Evolutionary conservation across 257 asterid species (phyloP), one percentile per base, ranked within the genome.

Genomic region (Gentiana straminea): DNA sequence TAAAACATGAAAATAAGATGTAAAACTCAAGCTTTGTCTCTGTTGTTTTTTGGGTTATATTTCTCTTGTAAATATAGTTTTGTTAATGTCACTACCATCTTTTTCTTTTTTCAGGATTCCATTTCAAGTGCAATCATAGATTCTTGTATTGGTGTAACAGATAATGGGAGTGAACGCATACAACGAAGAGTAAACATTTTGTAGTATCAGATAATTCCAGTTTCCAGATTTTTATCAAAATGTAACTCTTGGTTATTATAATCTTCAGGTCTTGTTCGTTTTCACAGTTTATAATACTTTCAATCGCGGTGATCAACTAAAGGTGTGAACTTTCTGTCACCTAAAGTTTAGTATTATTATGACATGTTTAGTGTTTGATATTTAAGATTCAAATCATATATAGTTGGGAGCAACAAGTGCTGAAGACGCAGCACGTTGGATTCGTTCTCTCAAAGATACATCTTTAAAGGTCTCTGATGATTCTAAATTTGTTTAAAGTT

Each of bases 331-430:
- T 62, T 68, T 64, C 39, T 58, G 63, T 35, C 59, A 68, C 53
- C 13, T 35, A 13, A 57, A n/a, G 44, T 73, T 63, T 49, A 9
- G 56, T 65, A 55, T 50, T 48, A 35, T 51, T 61, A 63, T 39
- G 63, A 13, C 53, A 3, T 33, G 15, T 41, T 3, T 5, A 12
- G 35, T 36, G 50, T 65, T 62, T 37, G 66, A 59, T 56, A 48
- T 66, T 50, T 68, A 51, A 60, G 59, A 58, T 68, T 60, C 75
- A 24, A 24, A 24, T 24, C 24, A 24, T 24, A 24, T 10, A 34
- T 74, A 91, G 96, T 75, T 91, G 75, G 98, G 98, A 76, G 98
- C 98, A 71, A 84, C 69, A 71, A 84, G 96, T 75, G 95, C 98
- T 32, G 98, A 91, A 61, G 98, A 91, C 71, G 98, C 95, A 32